Conservation (phyloP, 2,329 filamentous ascomycete genomes). For the Monosporascus ibericus region DNA sequence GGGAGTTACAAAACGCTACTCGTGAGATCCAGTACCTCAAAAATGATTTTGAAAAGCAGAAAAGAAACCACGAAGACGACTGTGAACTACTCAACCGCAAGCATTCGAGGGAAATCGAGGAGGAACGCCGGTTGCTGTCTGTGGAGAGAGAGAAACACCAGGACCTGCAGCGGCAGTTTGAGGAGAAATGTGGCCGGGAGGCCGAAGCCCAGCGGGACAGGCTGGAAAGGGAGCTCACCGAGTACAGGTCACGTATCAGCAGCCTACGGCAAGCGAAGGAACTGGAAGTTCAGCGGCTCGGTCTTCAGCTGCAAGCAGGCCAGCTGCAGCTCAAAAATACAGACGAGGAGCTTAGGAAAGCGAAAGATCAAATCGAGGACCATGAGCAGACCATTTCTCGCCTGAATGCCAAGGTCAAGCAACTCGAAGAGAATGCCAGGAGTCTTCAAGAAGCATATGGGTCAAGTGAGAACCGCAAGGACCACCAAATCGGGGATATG, state of each 20-base stretch:
- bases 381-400: constrained; percentile 3
- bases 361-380: constrained; percentile 13
- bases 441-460: constrained; percentile 3
- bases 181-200: constrained; percentile 28
- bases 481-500: constrained; percentile 2
- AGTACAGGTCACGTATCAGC: constrained; percentile 50
- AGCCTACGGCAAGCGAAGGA: constrained; percentile 43
- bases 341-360: constrained; percentile 35
- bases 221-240: constrained; percentile 55
- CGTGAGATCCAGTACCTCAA: constrained; percentile 44
- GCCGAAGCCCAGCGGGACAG: constrained; percentile 21
- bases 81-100: constrained; percentile 21
- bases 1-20: constrained; percentile 55
- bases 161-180: constrained; percentile 42
- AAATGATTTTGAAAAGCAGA: constrained; percentile 36
- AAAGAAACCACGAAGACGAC: constrained; percentile 25
- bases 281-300: constrained; percentile 30
- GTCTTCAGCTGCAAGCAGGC: constrained; percentile 46
- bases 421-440: constrained; percentile 9
- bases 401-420: constrained; percentile 7
- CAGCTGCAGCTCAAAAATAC: constrained; percentile 45
- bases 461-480: constrained; percentile 2
- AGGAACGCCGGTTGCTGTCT: background rate
- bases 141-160: constrained; percentile 49
- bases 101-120: constrained; percentile 48